Conservation (phyloP, 768 basidiomycete species). For the Phanerochaete carnosa region DNA sequence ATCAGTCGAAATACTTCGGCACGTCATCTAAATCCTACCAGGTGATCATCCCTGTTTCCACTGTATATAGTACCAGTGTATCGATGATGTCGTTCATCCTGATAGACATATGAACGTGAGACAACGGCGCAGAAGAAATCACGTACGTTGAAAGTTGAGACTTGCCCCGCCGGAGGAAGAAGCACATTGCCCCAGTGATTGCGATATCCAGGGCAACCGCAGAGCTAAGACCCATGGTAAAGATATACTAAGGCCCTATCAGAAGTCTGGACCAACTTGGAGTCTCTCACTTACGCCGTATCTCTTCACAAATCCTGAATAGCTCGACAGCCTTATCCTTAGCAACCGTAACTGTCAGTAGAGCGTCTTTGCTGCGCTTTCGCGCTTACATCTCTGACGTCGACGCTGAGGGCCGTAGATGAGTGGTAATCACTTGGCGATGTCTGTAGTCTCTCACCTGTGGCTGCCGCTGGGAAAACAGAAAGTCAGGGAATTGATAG, state of each 20-base stretch:
- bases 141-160: neutral
- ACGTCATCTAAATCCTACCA: constrained; percentile 10
- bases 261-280: neutral
- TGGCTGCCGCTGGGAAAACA: neutral
- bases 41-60: constrained; percentile 23
- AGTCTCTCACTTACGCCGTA: neutral
- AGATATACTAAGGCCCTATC: neutral
- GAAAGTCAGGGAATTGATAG: neutral
- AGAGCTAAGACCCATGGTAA: neutral
- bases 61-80: constrained; percentile 19
- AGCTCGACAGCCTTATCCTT: neutral
- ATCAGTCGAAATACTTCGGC: neutral
- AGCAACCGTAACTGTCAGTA: neutral
- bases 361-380: neutral
- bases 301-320: neutral
- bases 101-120: too few relatives aligned
- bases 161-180: neutral
- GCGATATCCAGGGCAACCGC: neutral
- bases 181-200: neutral
- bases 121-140: too few relatives aligned
- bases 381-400: neutral
- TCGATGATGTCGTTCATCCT: constrained; percentile 23
- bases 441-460: neutral
- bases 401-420: neutral
- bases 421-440: neutral